Conservation (phyloP, 257 asterid species). For the Thymus mandschuricus region DNA sequence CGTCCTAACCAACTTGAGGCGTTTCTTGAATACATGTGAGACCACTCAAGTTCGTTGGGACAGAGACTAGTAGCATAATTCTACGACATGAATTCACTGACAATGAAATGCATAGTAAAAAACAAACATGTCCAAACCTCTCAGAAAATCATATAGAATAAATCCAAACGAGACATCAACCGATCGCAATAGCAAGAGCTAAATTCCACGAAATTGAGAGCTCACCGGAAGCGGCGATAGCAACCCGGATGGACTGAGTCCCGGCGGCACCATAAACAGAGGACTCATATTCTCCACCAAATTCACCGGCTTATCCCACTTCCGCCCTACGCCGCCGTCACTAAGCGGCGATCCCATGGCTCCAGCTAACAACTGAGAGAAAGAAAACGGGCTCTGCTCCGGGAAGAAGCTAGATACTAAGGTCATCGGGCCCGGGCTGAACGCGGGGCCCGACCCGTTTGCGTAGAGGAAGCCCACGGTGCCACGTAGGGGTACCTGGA, state of each 20-base stretch:
- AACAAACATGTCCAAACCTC: background rate
- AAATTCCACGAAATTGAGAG: conserved; percentile 11
- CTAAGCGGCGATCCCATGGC: conserved; percentile 83
- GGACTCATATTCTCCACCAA: conserved; percentile 49
- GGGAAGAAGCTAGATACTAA: conserved; percentile 63
- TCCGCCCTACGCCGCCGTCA: conserved; percentile 44
- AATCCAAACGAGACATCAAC: background rate
- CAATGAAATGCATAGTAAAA: background rate
- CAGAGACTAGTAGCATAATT: no score
- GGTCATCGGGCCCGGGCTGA: conserved; percentile 76
- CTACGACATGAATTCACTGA: no score
- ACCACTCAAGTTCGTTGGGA: no score
- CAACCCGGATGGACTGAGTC: conserved; percentile 70
- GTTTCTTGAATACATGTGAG: no score
- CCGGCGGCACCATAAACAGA: conserved; percentile 63
- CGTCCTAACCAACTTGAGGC: no score
- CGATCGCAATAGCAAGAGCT: background rate
- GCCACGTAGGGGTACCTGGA: conserved; percentile 61
- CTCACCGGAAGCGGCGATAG: conserved; percentile 85
- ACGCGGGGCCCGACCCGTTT: conserved; percentile 48
- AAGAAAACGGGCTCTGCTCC: conserved; percentile 59
- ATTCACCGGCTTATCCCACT: conserved; percentile 55
- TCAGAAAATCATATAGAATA: background rate
- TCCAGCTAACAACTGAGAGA: conserved; percentile 87
- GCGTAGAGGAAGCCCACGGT: conserved; percentile 46